phyloP scores from a whole-genome alignment of 805 yeast species.

The Suhomyces faveliae region DNA sequence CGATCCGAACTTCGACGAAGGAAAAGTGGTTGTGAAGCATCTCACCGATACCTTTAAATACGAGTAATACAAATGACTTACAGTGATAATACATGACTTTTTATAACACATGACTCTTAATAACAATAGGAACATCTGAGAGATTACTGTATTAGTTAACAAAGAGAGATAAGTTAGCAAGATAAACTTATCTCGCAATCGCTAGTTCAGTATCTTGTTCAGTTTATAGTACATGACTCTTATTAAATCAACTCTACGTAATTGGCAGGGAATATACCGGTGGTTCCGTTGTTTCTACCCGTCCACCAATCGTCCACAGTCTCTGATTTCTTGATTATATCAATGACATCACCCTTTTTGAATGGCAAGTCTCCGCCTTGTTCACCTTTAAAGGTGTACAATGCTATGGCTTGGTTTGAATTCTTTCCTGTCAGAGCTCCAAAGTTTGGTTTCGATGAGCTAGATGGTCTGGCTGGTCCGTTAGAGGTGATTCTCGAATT shows the following conservation, averaged over 20 bases:
- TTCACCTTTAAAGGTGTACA: constrained; percentile 86
- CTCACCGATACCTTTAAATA: constrained; percentile 44
- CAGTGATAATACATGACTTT: background rate
- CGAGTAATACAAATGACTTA: background rate
- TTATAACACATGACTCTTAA: background rate
- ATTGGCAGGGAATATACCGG: constrained; percentile 97
- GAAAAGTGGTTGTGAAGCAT: constrained; percentile 64
- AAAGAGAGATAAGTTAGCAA: too few relatives aligned
- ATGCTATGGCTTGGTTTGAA: constrained; percentile 83
- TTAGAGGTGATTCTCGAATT: constrained; percentile 25
- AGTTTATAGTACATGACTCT: background rate
- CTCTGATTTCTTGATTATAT: constrained; percentile 79
- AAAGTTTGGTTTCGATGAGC: constrained; percentile 40
- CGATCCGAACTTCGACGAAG: constrained; percentile 58
- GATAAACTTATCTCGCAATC: too few relatives aligned
- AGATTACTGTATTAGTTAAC: too few relatives aligned
- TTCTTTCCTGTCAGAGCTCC: constrained; percentile 34
- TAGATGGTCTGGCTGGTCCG: constrained; percentile 32
- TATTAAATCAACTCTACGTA: constrained; percentile 74
- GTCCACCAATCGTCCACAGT: constrained; percentile 99
- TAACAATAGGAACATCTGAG: too few relatives aligned
- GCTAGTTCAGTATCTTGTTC: too few relatives aligned
- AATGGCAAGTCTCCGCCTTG: constrained; percentile 91
- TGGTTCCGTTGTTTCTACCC: constrained; percentile 76
- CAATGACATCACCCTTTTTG: constrained; percentile 90